Evolutionary conservation across 2,329 filamentous ascomycete species (phyloP), one percentile per base, ranked within the genome.

Genomic region (Emergomyces orientalis): DNA sequence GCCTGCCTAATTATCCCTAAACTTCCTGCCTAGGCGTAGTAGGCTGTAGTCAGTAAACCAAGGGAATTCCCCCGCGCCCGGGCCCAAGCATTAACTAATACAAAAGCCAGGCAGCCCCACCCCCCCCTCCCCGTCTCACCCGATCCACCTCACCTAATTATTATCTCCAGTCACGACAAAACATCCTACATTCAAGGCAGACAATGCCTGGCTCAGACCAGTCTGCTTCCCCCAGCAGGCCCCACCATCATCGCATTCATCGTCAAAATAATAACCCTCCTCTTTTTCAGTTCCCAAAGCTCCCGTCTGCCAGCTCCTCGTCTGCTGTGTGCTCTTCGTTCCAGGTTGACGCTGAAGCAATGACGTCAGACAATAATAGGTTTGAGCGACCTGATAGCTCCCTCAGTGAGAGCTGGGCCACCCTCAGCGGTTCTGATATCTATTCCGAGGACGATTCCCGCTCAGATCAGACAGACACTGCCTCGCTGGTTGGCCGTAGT

Each of bases 371-470:
- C 59, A 64, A 65, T 27, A 63, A 66, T 34, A 32, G 51, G n/a
- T 61, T 67, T 17, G 71, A 74, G 13, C 69, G 70, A 37, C 65
- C 69, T 3, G 52, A 59, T 67, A 72, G 65, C 59, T 71, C 75
- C 13, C 68, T 80, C 63, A 76, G 76, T 62, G 78, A 79, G 62
- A 79, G 78, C 67, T 80, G 78, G 78, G 76, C 78, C 25, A 77
- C 75, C 1, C 69, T 80, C 63, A 77, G 75, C 61, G 72, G 71
- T n/a, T 75, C 75, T 22, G 77, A 79, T 63, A 69, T 73, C 27
- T 74, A 77, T 59, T 78, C 76, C 2, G 77, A 79, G 63, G 77
- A 80, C 67, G 78, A 76, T 59, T 70, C 73, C 62, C 75, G 71
- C 41, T 79, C 78, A 1, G 77, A 79, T 47, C 72, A 75, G 59